These are phyloP conservation scores for Wickerhamomyces rabaulensis DNA, from an alignment of 805 yeast genomes.

Conservation along the genomic window DNA sequence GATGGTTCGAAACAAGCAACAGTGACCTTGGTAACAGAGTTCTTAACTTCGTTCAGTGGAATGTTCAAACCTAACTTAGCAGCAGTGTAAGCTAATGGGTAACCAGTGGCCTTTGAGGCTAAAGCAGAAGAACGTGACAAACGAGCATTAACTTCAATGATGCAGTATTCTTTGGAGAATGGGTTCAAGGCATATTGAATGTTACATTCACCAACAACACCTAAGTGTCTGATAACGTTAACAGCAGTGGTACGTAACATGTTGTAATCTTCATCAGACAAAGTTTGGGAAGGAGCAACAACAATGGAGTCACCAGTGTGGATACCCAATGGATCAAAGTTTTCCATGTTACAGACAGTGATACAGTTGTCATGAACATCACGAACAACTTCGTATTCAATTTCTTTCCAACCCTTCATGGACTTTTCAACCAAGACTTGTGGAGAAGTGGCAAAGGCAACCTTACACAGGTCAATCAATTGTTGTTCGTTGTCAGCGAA, in stretches of 20 bases:
- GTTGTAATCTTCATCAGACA: constrained; percentile 94
- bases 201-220: constrained; percentile 99
- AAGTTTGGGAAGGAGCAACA: constrained; percentile 97
- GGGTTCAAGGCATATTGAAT: constrained; percentile 96
- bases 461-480: constrained; percentile 75
- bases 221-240: constrained; percentile 92
- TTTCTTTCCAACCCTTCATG: constrained; percentile 99
- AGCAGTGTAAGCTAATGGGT: constrained; percentile 96
- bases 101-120: constrained; percentile 98
- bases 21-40: constrained; percentile 89
- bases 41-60: constrained; percentile 85
- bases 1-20: constrained; percentile 98
- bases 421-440: constrained; percentile 94
- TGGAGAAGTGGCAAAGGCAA: constrained; percentile 93
- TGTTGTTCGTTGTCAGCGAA: constrained; percentile 87
- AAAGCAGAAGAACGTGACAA: constrained; percentile 97
- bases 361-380: constrained; percentile 97
- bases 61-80: constrained; percentile 93
- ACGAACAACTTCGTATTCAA: constrained; percentile 97
- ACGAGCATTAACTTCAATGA: constrained; percentile 97
- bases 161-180: constrained; percentile 88
- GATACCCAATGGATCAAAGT: constrained; percentile 96
- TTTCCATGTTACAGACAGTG: constrained; percentile 99
- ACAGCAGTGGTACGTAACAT: constrained; percentile 98
- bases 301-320: constrained; percentile 99